Evolutionary conservation across 495 filamentous ascomycete species (phyloP).

Genomic region (Hypoxylon fragiforme): DNA sequence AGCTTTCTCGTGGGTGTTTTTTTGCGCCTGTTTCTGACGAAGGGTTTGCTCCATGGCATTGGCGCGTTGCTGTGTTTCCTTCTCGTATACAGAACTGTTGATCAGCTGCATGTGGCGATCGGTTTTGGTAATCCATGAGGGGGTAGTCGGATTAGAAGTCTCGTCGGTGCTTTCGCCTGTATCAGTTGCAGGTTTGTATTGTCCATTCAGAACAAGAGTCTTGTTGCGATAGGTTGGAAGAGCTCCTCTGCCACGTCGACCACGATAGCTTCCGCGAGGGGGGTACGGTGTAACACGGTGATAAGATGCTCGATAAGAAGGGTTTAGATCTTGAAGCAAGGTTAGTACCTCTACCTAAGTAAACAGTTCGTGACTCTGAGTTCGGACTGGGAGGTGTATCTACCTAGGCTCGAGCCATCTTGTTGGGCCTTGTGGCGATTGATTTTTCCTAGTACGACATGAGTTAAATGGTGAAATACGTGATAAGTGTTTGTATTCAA

Average conservation of each 20-base stretch:
- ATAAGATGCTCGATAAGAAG: conserved; percentile 28
- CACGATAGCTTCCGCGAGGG: conserved; percentile 53
- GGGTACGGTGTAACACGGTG: conserved; percentile 38
- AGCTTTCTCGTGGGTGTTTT: conserved; percentile 66
- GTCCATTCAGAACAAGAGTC: conserved; percentile 70
- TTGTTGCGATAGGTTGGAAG: conserved; percentile 65
- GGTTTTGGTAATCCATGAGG: conserved; percentile 74
- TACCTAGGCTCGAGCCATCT: conserved; percentile 34
- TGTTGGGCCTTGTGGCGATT: conserved; percentile 77
- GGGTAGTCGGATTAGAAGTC: conserved; percentile 44
- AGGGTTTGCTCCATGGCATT: conserved; percentile 75
- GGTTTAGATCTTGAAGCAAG: conserved; percentile 4
- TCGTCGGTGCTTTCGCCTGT: conserved; percentile 26
- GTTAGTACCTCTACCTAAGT: conserved; percentile 21
- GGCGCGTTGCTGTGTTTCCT: conserved; percentile 67
- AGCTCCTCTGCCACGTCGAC: conserved; percentile 50
- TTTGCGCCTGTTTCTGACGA: conserved; percentile 60
- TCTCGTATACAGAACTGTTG: conserved; percentile 80
- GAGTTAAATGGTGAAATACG: neutral
- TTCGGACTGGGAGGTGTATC: conserved; percentile 1
- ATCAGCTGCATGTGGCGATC: conserved; percentile 90
- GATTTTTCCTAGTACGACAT: conserved; percentile 65
- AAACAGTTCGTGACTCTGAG: neutral
- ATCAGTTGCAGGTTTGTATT: conserved; percentile 36
- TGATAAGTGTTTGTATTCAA: too few species aligned